Conservation (phyloP, 441 rosid genomes). For the Heliophila coronopifolia region DNA sequence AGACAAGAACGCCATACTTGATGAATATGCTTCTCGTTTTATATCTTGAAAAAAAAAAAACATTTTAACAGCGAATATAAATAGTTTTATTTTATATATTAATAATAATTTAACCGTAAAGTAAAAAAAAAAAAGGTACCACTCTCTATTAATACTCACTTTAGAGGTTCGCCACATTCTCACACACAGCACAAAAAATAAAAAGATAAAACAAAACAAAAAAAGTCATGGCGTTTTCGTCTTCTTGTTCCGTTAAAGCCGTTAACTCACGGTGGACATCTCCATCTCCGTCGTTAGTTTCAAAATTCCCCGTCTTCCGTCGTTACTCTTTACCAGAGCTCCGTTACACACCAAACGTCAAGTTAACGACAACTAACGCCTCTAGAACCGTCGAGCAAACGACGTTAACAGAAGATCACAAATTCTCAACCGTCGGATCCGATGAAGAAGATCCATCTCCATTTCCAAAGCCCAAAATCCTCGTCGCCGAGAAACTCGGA, state of each 20-base stretch:
- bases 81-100: neutral
- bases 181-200: constrained; percentile 5
- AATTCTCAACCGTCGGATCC: constrained; percentile 15
- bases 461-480: constrained; percentile 34
- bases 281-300: constrained; percentile 12
- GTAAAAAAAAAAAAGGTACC: neutral
- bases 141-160: constrained; percentile 22
- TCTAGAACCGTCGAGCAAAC: constrained; percentile 22
- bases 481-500: constrained; percentile 64
- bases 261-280: constrained; percentile 27
- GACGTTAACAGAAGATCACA: constrained; percentile 14
- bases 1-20: constrained; percentile 15
- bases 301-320: constrained; percentile 12
- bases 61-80: neutral
- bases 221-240: constrained; percentile 24
- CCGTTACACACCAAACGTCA: constrained; percentile 18
- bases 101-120: neutral
- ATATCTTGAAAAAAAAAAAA: neutral
- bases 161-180: constrained; percentile 10
- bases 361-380: constrained; percentile 20
- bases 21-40: constrained; percentile 23
- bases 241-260: constrained; percentile 28
- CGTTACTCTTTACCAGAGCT: constrained; percentile 9
- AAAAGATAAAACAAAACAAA: neutral
- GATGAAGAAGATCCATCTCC: constrained; percentile 12